phyloP scores from a whole-genome alignment of 495 filamentous ascomycete species.

The Sporormia fimetaria region DNA sequence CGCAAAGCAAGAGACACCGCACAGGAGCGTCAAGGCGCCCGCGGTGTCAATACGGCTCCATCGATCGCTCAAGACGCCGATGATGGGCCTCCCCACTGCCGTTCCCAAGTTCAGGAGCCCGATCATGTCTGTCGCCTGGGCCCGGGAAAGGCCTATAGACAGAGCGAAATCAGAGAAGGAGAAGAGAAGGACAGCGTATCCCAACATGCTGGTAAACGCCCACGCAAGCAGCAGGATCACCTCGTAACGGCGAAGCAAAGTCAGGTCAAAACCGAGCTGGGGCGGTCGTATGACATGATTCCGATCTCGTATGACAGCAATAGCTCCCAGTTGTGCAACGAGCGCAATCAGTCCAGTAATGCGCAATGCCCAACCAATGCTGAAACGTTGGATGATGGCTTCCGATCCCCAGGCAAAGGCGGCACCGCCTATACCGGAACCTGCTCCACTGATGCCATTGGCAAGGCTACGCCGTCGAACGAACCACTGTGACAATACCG shows the following conservation, averaged over 20 bases:
- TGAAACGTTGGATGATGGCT: conserved; percentile 29
- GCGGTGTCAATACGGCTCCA: conserved; percentile 15
- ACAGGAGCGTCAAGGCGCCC: conserved; percentile 6
- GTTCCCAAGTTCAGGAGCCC: conserved; percentile 20
- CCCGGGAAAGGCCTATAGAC: conserved; percentile 10
- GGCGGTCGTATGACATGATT: conserved; percentile 13
- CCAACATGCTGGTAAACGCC: conserved; percentile 23
- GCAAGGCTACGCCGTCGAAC: conserved; percentile 40
- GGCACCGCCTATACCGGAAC: conserved; percentile 47
- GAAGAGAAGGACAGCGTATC: conserved; percentile 20
- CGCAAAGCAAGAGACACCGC: conserved; percentile 4
- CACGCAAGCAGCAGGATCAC: conserved; percentile 18
- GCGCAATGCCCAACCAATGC: conserved; percentile 18
- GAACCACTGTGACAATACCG: conserved; percentile 43
- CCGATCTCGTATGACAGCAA: conserved; percentile 12
- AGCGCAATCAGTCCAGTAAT: conserved; percentile 16
- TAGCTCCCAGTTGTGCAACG: conserved; percentile 11
- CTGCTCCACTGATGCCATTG: conserved; percentile 42
- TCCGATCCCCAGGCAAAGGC: conserved; percentile 39
- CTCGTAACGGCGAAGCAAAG: conserved; percentile 1
- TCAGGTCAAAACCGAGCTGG: conserved; percentile 13
- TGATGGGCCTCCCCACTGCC: conserved; percentile 13
- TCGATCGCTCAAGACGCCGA: conserved; percentile 16
- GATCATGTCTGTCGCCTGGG: conserved; percentile 6
- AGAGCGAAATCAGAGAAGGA: conserved; percentile 16